These are phyloP conservation scores for Pezicula radicicola DNA, from an alignment of 2,329 filamentous ascomycete genomes.

Conservation along the genomic window DNA sequence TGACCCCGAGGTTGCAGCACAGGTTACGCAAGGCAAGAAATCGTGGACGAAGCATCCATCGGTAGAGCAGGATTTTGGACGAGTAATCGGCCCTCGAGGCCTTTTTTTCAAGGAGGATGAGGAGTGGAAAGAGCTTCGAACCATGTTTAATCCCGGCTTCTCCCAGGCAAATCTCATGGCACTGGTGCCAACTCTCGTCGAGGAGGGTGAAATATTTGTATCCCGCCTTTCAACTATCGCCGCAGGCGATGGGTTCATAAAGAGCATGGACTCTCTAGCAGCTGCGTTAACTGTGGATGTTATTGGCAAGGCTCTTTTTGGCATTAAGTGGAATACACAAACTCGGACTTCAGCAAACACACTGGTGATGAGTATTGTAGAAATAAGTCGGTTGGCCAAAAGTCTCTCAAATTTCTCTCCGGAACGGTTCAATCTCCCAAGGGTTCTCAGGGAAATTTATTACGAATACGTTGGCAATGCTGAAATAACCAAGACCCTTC, in stretches of 20 bases:
- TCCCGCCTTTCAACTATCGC: slow-evolving; percentile 1
- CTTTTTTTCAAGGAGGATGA: slow-evolving; percentile 4
- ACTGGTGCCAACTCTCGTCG: slow-evolving; percentile 6
- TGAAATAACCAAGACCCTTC: background rate
- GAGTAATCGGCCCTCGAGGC: background rate
- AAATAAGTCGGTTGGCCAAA: background rate
- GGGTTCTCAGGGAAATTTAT: background rate
- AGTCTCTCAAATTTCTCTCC: background rate
- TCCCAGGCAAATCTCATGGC: slow-evolving; percentile 5
- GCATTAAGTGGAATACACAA: slow-evolving; percentile 5
- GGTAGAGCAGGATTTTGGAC: background rate
- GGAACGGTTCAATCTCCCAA: background rate
- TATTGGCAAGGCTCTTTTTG: slow-evolving; percentile 5
- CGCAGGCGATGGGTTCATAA: slow-evolving; percentile 1
- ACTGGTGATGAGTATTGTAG: slow-evolving; percentile 1
- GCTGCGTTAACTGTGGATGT: slow-evolving; percentile 6
- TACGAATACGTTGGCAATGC: background rate
- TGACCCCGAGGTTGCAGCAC: slow-evolving; percentile 3
- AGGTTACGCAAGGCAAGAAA: slow-evolving; percentile 5
- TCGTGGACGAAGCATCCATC: slow-evolving; percentile 4
- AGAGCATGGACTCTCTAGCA: slow-evolving; percentile 1
- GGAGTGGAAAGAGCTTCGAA: slow-evolving; percentile 8
- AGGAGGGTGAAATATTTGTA: slow-evolving; percentile 2
- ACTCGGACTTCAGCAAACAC: background rate
- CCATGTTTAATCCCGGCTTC: slow-evolving; percentile 5